These are phyloP conservation scores for Boletus barrowsii DNA, from an alignment of 768 basidiomycete species.

Conservation along the genomic window DNA sequence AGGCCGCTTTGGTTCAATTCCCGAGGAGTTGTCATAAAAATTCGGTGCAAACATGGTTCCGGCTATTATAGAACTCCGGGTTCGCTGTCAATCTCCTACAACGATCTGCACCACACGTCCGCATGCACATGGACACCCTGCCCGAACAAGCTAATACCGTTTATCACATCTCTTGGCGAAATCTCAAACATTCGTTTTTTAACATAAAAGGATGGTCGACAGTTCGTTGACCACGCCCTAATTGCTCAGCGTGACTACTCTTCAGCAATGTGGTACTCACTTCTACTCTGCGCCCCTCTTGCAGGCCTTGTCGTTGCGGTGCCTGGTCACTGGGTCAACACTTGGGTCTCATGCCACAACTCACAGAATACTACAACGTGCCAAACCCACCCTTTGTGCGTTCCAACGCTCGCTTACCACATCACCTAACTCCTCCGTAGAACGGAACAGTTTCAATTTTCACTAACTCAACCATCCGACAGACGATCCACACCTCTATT, in stretches of 20 bases:
- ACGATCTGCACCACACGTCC: too few species aligned
- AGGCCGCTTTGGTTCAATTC: too few species aligned
- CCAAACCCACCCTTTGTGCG: constrained; percentile 3
- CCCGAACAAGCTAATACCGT: too few species aligned
- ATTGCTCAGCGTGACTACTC: neutral
- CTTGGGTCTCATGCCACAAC: constrained; percentile 9
- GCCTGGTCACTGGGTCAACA: constrained; percentile 4
- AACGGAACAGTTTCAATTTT: constrained; percentile 1
- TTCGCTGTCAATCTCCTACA: too few species aligned
- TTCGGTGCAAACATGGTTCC: too few species aligned
- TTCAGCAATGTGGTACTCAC: neutral
- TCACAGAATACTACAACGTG: constrained; percentile 3
- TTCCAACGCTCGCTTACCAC: neutral
- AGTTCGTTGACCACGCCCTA: neutral
- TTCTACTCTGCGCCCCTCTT: neutral
- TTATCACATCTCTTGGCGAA: neutral
- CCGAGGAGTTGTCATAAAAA: too few species aligned
- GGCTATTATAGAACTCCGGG: too few species aligned
- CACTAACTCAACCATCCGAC: constrained; percentile 1
- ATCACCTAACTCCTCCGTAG: constrained; percentile 5
- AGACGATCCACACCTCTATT: constrained; percentile 1
- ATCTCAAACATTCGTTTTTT: neutral
- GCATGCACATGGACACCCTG: too few species aligned
- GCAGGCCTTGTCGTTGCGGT: neutral
- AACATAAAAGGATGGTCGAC: neutral